Base-by-base conservation (phyloP, 345 rosid genomes). In the Gynandropsis gynandra region DNA sequence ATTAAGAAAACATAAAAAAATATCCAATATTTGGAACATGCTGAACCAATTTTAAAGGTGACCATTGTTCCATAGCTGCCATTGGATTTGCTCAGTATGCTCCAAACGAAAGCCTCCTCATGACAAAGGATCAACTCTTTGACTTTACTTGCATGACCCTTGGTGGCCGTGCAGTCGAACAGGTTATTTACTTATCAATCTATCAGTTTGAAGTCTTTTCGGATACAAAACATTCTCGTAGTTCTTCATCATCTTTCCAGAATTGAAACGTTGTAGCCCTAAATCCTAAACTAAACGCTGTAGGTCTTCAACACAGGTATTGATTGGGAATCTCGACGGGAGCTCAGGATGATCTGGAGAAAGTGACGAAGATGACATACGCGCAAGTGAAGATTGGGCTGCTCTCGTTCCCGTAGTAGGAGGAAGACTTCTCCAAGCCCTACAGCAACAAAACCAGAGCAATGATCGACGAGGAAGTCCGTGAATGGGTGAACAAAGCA, bases 121-220 rank as follows among this genome's bases (percentile, higher is more conserved):
- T 85, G 88, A 92, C 98, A 17, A 87, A 92, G 72, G 97, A 92
- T 29, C 98, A 92, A 53, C 89, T 92, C 39, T 92, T 87, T 11
- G 97, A 92, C 64, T 72, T 87, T 81, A 87, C 97, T 5, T 92
- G 97, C 66, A 80, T 87, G 98, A 92, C 97, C 42, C 90, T 92
- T 4, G 98, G 98, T 10, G 98, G 98, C 29, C 80, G 95, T 64
- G 98, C 98, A 16, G 90, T 97, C 16, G 98, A 92, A 65, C 90
- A 92, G 95, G 98, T 86, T 61, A 50, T 8, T 34, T 21, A 36
- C 9, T 6, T 19, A 14, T 43, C 42, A 35, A 15, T 6, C 36
- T 24, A 24, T 24, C 29, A 5, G 29, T 2, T 24, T 24, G 29
- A 24, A n/a, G n/a, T n/a, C n/a, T n/a, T n/a, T n/a, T n/a, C n/a